phyloP scores from a whole-genome alignment of 75 land plant species.

The Selaginella moellendorffii region DNA sequence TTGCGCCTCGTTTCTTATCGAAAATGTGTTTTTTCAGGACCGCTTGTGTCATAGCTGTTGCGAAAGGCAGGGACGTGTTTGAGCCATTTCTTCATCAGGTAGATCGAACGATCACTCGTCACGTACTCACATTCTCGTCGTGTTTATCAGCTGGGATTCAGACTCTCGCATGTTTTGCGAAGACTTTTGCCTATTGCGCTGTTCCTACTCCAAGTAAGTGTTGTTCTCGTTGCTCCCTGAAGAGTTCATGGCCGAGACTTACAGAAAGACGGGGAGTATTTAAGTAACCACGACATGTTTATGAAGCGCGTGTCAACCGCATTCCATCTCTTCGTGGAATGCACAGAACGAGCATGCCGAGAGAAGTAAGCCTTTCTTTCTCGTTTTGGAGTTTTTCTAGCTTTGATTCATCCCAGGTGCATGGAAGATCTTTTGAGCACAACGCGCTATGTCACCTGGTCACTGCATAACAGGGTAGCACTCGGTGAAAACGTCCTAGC shows the following conservation, averaged over 20 bases:
- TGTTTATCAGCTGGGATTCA: slow-evolving; percentile 50
- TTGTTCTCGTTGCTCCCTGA: neutral
- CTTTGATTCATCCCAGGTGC: slow-evolving; percentile 38
- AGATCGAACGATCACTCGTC: no score
- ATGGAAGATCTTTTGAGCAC: slow-evolving; percentile 96
- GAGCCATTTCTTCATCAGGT: slow-evolving; percentile 96
- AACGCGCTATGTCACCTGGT: slow-evolving; percentile 97
- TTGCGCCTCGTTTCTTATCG: neutral
- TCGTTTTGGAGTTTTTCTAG: neutral
- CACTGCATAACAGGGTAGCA: slow-evolving; percentile 80
- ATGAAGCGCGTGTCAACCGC: slow-evolving; percentile 70
- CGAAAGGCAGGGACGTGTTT: slow-evolving; percentile 88
- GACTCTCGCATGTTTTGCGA: slow-evolving; percentile 76
- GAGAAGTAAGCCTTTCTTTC: slow-evolving; percentile 45
- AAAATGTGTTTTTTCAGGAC: slow-evolving; percentile 34
- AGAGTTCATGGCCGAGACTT: no score
- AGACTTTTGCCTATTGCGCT: slow-evolving; percentile 48
- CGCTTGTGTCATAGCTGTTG: slow-evolving; percentile 93
- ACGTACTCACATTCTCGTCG: no score
- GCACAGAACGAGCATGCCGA: slow-evolving; percentile 71
- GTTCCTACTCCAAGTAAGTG: slow-evolving; percentile 51
- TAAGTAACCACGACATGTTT: slow-evolving; percentile 90
- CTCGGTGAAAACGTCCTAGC: neutral
- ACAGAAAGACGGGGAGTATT: slow-evolving; percentile 95
- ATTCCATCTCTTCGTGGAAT: slow-evolving; percentile 77